Percentiles rank a stretch among this genome's conserved stretches.
These are phyloP conservation scores for Clitoria ternatea DNA, from an alignment of 306 rosid genomes.

Conservation along the genomic window DNA sequence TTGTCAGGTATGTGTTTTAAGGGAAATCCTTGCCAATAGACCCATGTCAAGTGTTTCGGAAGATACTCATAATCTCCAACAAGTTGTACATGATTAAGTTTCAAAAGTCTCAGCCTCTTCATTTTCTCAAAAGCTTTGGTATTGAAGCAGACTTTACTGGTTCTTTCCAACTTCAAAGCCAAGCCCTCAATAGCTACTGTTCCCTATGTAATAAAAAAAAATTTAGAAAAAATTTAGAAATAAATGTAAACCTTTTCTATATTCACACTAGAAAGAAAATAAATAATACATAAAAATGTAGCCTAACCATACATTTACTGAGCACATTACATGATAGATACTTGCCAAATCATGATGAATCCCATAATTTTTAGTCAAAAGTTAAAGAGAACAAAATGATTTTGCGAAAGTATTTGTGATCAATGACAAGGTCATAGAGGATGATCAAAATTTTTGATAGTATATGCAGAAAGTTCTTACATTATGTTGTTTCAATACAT, in stretches of 20 bases:
- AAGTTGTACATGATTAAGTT: constrained; percentile 12
- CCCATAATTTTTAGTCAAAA: too few species aligned
- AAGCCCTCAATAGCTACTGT: neutral
- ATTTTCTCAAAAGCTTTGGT: constrained; percentile 32
- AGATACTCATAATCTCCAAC: constrained; percentile 21
- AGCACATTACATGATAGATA: neutral
- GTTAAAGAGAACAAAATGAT: too few species aligned
- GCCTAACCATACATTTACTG: neutral
- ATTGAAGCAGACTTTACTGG: neutral
- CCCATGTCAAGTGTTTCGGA: constrained; percentile 20
- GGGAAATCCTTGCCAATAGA: constrained; percentile 37
- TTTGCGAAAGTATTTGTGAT: too few species aligned
- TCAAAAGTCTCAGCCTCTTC: constrained; percentile 36
- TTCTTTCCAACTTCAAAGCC: neutral
- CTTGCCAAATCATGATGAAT: neutral
- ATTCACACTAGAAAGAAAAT: neutral
- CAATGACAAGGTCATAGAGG: too few species aligned
- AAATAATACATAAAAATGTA: neutral
- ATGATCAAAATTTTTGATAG: too few species aligned
- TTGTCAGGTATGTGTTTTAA: constrained; percentile 15
- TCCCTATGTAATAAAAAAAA: neutral
- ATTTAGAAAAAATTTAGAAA: neutral
- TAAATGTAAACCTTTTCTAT: too few species aligned
- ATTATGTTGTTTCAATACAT: neutral
- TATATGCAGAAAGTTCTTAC: neutral